Base-by-base conservation (phyloP, 2,329 filamentous ascomycete genomes). In the Aspergillus intermedius region DNA sequence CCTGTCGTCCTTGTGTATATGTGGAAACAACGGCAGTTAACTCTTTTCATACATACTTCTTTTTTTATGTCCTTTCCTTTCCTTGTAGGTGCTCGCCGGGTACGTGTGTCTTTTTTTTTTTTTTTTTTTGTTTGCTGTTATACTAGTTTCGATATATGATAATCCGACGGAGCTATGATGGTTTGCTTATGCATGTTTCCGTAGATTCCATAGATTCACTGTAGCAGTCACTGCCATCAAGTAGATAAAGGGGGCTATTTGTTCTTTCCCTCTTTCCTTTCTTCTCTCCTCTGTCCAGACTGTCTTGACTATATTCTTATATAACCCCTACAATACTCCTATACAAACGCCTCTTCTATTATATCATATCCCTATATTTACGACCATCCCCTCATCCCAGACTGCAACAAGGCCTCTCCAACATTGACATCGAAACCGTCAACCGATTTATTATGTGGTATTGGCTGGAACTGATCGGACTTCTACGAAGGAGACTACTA, bases 141-240 rank as follows among this genome's bases (percentile, higher is more conserved):
- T 52, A 47, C 34, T 58, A 17, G 44, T 63, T 30, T 30, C 25
- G 25, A 54, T 61, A 61, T 54, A 58, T 57, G 45, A 51, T 56
- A 50, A 49, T 50, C 48, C 48, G 39, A 55, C 52, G 25, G 25
- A 30, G 25, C 25, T 30, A 30, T 53, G 40, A 59, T 51, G 57
- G 48, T 54, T 54, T 60, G 3, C 35, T 39, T 19, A 39, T 19
- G 35, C 35, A 39, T 17, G 8, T 19, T 39, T 13, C 19, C 19
- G 35, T 39, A 39, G 34, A 39, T 8, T 19, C n/a, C 6, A 5
- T 19, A 37, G 6, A 39, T 15, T 39, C 35, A 39, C 25, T 30
- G 9, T 28, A 28, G 25, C 25, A 12, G 4, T 30, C 9, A 28
- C 25, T 25, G 23, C 23, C 23, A 19, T 19, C 23, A 8, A 2